Evolutionary conservation across 805 yeast species (phyloP).

Genomic region (Metschnikowia lachancei): DNA sequence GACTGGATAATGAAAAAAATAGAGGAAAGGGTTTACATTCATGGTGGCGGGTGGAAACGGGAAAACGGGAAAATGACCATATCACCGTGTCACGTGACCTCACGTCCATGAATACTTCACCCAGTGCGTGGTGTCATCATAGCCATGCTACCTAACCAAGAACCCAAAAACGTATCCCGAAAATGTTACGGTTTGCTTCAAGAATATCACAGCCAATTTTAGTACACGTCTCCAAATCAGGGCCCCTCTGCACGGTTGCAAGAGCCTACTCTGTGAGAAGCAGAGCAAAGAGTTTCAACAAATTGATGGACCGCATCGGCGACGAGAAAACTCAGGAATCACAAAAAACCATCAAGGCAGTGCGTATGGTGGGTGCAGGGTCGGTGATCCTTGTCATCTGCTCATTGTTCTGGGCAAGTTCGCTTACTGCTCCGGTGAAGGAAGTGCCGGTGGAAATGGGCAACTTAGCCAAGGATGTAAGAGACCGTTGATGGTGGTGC

Average conservation of each 20-base stretch:
- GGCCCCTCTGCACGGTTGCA: neutral
- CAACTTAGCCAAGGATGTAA: slow-evolving; percentile 16
- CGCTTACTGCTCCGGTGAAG: slow-evolving; percentile 16
- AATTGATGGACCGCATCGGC: slow-evolving; percentile 30
- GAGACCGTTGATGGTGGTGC: slow-evolving; percentile 9
- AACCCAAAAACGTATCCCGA: neutral
- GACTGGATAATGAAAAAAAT: too few relatives aligned
- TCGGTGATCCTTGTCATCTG: slow-evolving; percentile 20
- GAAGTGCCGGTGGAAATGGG: slow-evolving; percentile 12
- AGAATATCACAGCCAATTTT: neutral
- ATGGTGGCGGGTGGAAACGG: too few relatives aligned
- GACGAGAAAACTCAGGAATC: slow-evolving; percentile 34
- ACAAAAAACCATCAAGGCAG: slow-evolving; percentile 24
- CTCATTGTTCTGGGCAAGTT: slow-evolving; percentile 20
- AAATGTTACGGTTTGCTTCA: neutral
- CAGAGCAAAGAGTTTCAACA: slow-evolving; percentile 24
- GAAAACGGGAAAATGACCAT: too few relatives aligned
- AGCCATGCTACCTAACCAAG: too few relatives aligned
- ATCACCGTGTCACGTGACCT: too few relatives aligned
- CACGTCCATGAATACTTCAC: too few relatives aligned
- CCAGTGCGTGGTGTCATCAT: too few relatives aligned
- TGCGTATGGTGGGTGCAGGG: slow-evolving; percentile 21
- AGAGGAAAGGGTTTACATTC: too few relatives aligned
- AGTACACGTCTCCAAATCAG: neutral
- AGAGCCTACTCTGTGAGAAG: slow-evolving; percentile 8